Base-by-base conservation (phyloP, 2,329 filamentous ascomycete species). In the Paraphaeosphaeria sporulosa region DNA sequence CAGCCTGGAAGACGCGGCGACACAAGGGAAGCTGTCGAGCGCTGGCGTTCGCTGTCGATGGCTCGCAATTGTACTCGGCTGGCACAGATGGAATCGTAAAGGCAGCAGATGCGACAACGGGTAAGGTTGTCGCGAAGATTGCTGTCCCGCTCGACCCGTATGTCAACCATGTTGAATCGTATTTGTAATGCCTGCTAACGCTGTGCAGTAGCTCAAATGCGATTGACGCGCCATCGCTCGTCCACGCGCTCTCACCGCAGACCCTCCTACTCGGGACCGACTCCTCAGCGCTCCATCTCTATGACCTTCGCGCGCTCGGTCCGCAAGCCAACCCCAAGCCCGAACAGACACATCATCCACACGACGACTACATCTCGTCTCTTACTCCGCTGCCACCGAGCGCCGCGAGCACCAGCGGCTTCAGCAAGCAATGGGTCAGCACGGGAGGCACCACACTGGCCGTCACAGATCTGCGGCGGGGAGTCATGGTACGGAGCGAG, bases 1-100 rank as follows among this genome's bases (percentile, higher is more conserved):
- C 90, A 0, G 82, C 89, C 61, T 99, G 95, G 95, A 87, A 87
- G 70, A 98, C 95, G 5, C 85, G 89, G 67, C 86, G 95, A 62
- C 95, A 99, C 81, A 96, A 97, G 82, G 94, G 93, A 13, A 97
- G 93, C 83, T 98, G 94, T 75, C 86, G 95, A 55, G 89, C 88
- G 61, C 81, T 98, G 57, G 88, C 85, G 4, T 98, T 94, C 79
- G 90, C 88, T 65, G 79, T 87, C 59, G 94, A 97, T 75, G 95
- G 94, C 17, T 82, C 86, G 65, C 84, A 89, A 83, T 79, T 84
- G 80, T 88, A 83, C 67, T 85, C 82, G 21, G 82, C 85, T 3
- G 87, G 87, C 44, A 87, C 86, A 10, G 87, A 90, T 75, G 87
- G 86, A 49, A 78, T 89, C 46, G 83, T 89, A 56, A 90, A 90